Conservation (phyloP, 139 green algal genomes). For the Volvox africanus region DNA sequence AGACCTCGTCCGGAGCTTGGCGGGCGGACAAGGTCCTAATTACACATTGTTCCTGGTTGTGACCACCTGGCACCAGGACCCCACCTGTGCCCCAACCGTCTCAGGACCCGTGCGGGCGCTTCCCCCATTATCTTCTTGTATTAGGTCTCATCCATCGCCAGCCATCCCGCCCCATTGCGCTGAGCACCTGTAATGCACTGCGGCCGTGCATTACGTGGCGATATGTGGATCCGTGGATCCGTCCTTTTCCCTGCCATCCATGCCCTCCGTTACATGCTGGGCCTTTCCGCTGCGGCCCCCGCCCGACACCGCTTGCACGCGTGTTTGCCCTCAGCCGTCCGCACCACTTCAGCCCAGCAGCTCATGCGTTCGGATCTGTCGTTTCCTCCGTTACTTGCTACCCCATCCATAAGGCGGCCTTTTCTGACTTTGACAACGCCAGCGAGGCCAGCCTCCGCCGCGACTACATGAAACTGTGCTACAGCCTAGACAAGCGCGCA, state of each 20-base stretch:
- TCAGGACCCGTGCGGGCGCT: too few species aligned
- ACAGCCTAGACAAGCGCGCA: constrained; percentile 7
- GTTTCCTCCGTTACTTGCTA: neutral
- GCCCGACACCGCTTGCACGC: too few species aligned
- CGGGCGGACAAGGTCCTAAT: too few species aligned
- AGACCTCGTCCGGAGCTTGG: too few species aligned
- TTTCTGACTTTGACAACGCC: constrained; percentile 40
- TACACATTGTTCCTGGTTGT: too few species aligned
- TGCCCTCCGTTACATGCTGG: neutral
- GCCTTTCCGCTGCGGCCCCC: neutral
- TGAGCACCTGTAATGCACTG: too few species aligned
- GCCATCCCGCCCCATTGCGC: too few species aligned
- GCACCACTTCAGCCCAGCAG: neutral
- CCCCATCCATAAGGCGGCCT: constrained; percentile 7
- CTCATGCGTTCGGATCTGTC: neutral
- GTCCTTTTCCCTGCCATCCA: too few species aligned
- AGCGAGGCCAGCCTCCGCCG: constrained; percentile 40
- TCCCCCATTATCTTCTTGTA: too few species aligned
- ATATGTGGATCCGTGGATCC: neutral
- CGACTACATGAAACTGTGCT: constrained; percentile 68
- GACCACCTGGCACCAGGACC: too few species aligned
- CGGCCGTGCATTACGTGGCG: neutral
- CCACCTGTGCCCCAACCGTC: too few species aligned
- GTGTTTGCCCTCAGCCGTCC: neutral
- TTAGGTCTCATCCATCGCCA: too few species aligned